These are phyloP conservation scores for Sporobolomyces pararoseus DNA, from an alignment of 768 basidiomycete species.

Conservation along the genomic window DNA sequence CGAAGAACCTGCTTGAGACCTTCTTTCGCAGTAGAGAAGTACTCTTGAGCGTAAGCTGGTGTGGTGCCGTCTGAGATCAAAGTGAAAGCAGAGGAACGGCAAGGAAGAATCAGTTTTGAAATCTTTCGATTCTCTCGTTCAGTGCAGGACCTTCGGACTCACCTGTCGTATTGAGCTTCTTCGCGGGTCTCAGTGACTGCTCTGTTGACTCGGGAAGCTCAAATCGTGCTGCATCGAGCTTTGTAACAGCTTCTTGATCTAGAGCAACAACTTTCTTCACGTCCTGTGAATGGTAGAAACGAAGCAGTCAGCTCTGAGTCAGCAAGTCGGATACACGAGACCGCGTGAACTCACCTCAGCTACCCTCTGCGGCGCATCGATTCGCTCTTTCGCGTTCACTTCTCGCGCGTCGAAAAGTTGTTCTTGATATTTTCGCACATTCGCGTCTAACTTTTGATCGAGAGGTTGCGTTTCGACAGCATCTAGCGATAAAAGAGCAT, in stretches of 20 bases:
- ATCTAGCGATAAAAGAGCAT: background rate
- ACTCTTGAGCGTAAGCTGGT: constrained; percentile 4
- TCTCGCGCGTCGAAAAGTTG: constrained; percentile 3
- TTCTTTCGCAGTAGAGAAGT: background rate
- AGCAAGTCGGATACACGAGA: too few species aligned
- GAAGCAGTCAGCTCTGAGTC: background rate
- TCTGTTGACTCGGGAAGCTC: background rate
- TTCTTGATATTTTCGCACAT: constrained; percentile 11
- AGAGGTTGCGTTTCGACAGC: constrained; percentile 13
- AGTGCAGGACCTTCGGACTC: too few species aligned
- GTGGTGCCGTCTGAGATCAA: background rate
- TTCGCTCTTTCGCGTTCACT: constrained; percentile 4
- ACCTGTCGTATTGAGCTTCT: background rate
- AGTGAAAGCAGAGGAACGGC: background rate
- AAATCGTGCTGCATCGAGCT: background rate
- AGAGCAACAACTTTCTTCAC: constrained; percentile 1
- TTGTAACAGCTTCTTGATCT: background rate
- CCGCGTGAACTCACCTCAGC: background rate
- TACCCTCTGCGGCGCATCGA: background rate
- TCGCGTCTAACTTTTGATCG: constrained; percentile 9
- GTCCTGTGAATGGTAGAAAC: background rate
- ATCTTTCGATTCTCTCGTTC: too few species aligned
- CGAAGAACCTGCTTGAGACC: constrained; percentile 3
- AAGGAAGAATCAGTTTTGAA: too few species aligned
- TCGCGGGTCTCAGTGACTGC: background rate